Evolutionary conservation across 2,329 filamentous ascomycete species (phyloP), one percentile per base, ranked within the genome.

Genomic region (Colletotrichum musicola): DNA sequence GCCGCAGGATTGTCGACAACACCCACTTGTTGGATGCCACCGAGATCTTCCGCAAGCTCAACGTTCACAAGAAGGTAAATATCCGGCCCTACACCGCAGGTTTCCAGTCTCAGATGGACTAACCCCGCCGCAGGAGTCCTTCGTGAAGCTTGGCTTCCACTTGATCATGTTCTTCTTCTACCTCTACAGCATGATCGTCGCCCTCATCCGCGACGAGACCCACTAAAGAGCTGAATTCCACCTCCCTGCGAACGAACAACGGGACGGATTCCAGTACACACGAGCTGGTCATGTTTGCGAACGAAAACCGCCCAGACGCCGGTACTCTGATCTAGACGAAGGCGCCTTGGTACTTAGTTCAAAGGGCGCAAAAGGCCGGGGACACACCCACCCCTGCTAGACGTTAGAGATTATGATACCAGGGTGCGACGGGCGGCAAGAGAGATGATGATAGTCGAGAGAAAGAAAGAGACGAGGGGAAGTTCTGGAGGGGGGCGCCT

Each of bases 81-180:
- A 18, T 25, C 12, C 12, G 20, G 27, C 12, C 10, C 13, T 13
- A 4, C 5, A 5, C 4, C 22, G 27, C 1, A 22, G 14, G 5
- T 13, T 3, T 7, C 30, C 1, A 38, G 1, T 0, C 14, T 14
- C 13, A 4, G 3, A 30, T 20, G 7, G 49, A n/a, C 58, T 58
- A 16, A 53, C n/a, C 16, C 16, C 6, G 69, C 72, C 62, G 77
- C 65, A 97, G 95, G 96, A 99, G 89, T 98, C 96, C 0, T 99
- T 99, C 82, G 91, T 96, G 85, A 99, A 99, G 86, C 93, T 99
- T 50, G 96, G 95, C 64, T 99, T 99, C 88, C 96, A 99, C 83
- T 87, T 99, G 70, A 82, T 99, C 84, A 98, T 99, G 94, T 99
- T 99, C 89, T 99, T 99, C 90, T 99, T 98, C 89, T 99, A 99